Evolutionary conservation across 805 yeast species (phyloP), one percentile per base, ranked within the genome.

Genomic region (Yamadazyma olivae): DNA sequence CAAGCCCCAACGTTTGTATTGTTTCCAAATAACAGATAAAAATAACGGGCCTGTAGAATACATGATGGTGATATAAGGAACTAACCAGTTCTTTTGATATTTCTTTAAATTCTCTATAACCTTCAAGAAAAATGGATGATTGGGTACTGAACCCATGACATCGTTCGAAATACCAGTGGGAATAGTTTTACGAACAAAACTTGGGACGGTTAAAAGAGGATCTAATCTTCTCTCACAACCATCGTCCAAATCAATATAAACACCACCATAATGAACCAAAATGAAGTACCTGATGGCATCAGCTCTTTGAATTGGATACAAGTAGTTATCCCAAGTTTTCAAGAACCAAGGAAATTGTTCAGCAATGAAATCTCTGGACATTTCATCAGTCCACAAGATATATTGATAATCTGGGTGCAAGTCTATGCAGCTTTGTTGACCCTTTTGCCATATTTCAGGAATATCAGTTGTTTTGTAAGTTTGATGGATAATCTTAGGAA

Each of bases 91-190:
- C 30, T 64, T 56, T 47, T 74, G 70, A 52, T 87, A 79, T 34
- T 61, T 68, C 43, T 78, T 60, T 41, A 90, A 67, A 31, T 74
- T 74, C 43, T 81, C 83, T 41, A 87, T 73, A 13, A 74, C 83
- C 52, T 80, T 81, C 32, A 73, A 57, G 65, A 86, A 87, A 61
- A 89, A 86, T 3, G 96, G 95, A 59, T 90, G 97, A 32, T 71
- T 67, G 22, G 95, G 95, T 9, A 83, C 81, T 3, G 91, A 67
- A 8, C 95, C 96, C 95, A 90, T 84, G 12, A 89, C 89, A 56
- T 89, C 96, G 57, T 90, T 90, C 4, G 95, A 85, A 27, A 90
- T 78, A 35, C 97, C 97, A 0, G 95, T 83, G 17, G 97, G 97
- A 4, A 75, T 62, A 1, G 97, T 89, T 54, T 86, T 85, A 45